Base-by-base conservation (phyloP, 306 rosid species). In the Cucumis sativus region DNA sequence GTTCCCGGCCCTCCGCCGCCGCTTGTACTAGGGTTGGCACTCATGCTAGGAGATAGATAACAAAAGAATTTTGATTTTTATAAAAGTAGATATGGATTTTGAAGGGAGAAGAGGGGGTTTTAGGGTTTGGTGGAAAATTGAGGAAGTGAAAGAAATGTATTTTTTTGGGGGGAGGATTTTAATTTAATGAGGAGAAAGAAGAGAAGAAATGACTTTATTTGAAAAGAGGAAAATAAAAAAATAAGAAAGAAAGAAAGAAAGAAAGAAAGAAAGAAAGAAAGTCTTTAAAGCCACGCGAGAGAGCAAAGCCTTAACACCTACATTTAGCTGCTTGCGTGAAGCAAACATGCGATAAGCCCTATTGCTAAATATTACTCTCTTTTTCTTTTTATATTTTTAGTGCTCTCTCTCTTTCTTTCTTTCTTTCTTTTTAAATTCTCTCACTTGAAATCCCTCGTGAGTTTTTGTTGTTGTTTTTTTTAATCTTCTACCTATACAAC, bases 261-360 rank as follows among this genome's bases (percentile, higher is more conserved):
- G 1, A 12, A 23, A 25, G 11, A 60, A 60, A 11, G n/a, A 61
- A 61, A 61, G 40, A 15, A 65, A 65, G 71, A 65, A 85, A 91
- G 88, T 75, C 96, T 94, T 91, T 89, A 89, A 91, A 90, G 98
- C 87, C 96, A 91, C 92, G 97, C 91, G 91, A 90, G 79, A 81
- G 87, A 88, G 90, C 87, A 90, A 89, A 87, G 88, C 79, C 78
- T 87, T 90, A 89, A 84, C 87, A 70, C 82, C 75, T 83, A 86
- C 88, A 91, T 87, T 86, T 88, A 86, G 89, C 84, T 84, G 85
- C 74, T 94, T 90, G 98, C 97, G 97, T 94, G 96, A 94, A 94
- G 97, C 94, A 94, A 94, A 88, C 94, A 90, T 84, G 87, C 80
- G 88, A 91, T 87, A 85, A 87, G 88, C 81, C 87, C 87, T 83